Percentiles rank a stretch among this genome's conserved stretches.
Conservation (phyloP, 768 basidiomycete species). For the Botryobasidium botryosum region DNA sequence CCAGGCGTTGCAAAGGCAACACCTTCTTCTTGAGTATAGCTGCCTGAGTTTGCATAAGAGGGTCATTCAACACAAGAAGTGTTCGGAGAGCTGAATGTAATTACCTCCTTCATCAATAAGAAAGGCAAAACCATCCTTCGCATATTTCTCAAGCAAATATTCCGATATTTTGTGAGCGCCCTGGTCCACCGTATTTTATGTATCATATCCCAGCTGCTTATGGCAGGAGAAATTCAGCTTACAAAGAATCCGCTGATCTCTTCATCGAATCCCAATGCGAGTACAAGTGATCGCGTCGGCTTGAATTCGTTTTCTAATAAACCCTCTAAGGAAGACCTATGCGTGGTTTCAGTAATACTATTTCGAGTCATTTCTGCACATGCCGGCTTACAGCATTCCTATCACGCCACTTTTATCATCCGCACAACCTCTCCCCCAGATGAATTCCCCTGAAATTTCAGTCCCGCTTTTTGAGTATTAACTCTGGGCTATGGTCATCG, state of each 20-base stretch:
- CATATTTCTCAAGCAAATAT: constrained; percentile 44
- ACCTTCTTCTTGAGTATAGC: not conserved
- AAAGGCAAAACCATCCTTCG: constrained; percentile 46
- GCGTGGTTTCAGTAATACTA: constrained; percentile 8
- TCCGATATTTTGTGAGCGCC: constrained; percentile 28
- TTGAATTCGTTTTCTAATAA: constrained; percentile 43
- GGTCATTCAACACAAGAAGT: constrained; percentile 16
- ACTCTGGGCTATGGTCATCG: constrained; percentile 57
- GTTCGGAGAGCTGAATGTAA: constrained; percentile 26
- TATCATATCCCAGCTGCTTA: not conserved
- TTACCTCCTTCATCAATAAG: constrained; percentile 79
- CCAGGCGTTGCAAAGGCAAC: constrained; percentile 35
- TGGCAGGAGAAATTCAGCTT: constrained; percentile 14
- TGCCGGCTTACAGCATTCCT: constrained; percentile 36
- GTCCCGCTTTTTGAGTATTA: constrained; percentile 49
- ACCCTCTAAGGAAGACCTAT: constrained; percentile 33
- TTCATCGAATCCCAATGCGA: constrained; percentile 63
- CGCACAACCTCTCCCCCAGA: constrained; percentile 41
- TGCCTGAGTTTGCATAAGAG: not conserved
- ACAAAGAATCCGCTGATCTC: constrained; percentile 40
- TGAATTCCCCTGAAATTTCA: constrained; percentile 37
- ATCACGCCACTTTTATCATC: constrained; percentile 63
- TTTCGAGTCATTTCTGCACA: constrained; percentile 11
- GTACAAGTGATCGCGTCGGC: constrained; percentile 43
- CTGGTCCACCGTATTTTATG: constrained; percentile 15